These are phyloP conservation scores for Chaetomium fimeti DNA, from an alignment of 495 filamentous ascomycete species.

Conservation along the genomic window DNA sequence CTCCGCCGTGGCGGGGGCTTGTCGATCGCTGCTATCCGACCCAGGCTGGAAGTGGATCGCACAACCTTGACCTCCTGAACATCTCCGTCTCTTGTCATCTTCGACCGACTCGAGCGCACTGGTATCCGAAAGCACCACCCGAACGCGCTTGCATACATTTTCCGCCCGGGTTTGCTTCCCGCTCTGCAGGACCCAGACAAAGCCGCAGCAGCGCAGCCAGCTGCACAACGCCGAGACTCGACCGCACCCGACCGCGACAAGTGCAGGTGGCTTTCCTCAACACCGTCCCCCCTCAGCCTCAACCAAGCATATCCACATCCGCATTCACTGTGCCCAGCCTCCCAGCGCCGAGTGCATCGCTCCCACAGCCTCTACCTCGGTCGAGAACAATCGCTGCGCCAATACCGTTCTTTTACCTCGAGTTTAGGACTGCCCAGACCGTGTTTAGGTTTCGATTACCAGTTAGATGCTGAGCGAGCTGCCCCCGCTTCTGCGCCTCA, in stretches of 20 bases:
- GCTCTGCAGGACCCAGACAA: constrained; percentile 4
- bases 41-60: constrained; percentile 26
- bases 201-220: not conserved
- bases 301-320: constrained; percentile 3
- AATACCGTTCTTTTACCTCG: not conserved
- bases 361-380: constrained; percentile 20
- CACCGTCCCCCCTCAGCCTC: constrained; percentile 20
- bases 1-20: constrained; percentile 36
- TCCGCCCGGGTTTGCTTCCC: not conserved
- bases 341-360: not conserved
- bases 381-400: constrained; percentile 15
- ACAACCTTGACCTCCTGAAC: constrained; percentile 26
- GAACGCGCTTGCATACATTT: not conserved
- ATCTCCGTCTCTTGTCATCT: constrained; percentile 15
- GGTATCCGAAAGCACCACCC: constrained; percentile 11
- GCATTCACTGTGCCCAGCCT: constrained; percentile 13
- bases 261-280: not conserved
- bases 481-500: constrained; percentile 12
- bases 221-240: not conserved
- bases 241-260: not conserved
- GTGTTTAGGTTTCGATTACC: not conserved
- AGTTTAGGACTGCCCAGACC: not conserved
- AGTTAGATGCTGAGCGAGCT: constrained; percentile 16
- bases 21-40: constrained; percentile 35
- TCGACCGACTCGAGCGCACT: constrained; percentile 11